A percentile compares a stretch with the other conserved stretches of the same genome.
phyloP scores from a whole-genome alignment of 2,329 filamentous ascomycete species.

The Pseudogymnoascus sp. region DNA sequence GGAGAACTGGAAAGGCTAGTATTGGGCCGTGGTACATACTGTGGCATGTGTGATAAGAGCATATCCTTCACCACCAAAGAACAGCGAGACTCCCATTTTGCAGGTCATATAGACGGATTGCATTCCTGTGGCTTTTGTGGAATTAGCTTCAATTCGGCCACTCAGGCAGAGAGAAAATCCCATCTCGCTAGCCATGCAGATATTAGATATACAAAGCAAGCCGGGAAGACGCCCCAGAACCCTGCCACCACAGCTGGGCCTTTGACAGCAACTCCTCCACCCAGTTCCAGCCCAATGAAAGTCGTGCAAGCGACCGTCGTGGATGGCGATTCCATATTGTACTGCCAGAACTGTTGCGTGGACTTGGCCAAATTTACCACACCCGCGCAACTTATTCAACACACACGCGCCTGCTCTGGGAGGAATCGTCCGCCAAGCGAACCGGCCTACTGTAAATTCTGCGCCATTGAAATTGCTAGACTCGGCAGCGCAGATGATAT shows the following conservation, averaged over 20 bases:
- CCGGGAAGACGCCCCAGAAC: background rate
- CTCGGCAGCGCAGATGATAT: conserved; percentile 1
- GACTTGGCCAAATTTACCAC: background rate
- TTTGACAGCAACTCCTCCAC: background rate
- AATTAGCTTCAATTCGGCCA: background rate
- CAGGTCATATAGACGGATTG: background rate
- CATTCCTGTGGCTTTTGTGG: background rate
- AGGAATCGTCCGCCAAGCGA: background rate
- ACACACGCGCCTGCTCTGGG: background rate
- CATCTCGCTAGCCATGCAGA: conserved; percentile 1
- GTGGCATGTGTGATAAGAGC: background rate
- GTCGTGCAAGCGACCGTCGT: background rate
- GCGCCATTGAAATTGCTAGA: background rate
- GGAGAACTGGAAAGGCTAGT: background rate
- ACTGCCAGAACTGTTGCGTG: background rate
- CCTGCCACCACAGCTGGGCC: background rate
- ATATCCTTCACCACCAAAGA: background rate
- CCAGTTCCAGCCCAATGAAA: background rate
- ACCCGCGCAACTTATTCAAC: background rate
- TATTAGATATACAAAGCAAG: background rate
- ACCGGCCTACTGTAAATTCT: background rate
- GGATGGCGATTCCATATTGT: background rate
- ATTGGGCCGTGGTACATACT: background rate
- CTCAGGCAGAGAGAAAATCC: background rate
- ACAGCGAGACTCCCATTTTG: background rate